Conservation (phyloP, 148 eudicot genomes). For the Mesembryanthemum crystallinum region DNA sequence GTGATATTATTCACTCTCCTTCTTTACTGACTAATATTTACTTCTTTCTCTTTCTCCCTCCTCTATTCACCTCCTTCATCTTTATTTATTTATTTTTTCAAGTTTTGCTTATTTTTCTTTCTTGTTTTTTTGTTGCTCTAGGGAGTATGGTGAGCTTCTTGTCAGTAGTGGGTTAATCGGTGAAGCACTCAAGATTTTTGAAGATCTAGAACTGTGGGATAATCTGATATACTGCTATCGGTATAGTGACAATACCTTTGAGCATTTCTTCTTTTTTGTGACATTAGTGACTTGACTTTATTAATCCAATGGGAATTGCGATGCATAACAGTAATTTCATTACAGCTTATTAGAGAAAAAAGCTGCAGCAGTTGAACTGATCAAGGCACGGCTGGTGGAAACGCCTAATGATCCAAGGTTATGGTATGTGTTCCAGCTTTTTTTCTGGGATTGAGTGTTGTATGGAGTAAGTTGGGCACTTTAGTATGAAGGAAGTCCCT, state of each 20-base stretch:
- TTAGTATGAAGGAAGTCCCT: neutral
- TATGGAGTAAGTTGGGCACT: neutral
- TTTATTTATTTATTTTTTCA: no score
- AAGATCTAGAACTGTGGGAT: constrained; percentile 97
- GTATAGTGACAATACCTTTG: constrained; percentile 33
- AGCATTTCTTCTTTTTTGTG: neutral
- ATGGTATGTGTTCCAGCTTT: constrained; percentile 49
- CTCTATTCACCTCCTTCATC: neutral
- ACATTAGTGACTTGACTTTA: neutral
- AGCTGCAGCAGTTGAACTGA: constrained; percentile 86
- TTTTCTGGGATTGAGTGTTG: neutral
- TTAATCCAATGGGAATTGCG: neutral
- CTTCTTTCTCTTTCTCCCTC: neutral
- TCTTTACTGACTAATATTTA: neutral
- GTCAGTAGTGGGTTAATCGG: constrained; percentile 83
- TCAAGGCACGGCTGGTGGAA: constrained; percentile 62
- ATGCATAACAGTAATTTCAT: constrained; percentile 7
- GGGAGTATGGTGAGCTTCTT: constrained; percentile 87
- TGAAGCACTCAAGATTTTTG: constrained; percentile 81
- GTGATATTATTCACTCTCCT: neutral
- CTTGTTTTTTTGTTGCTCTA: constrained; percentile 19
- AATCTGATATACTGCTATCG: constrained; percentile 80
- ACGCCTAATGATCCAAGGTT: constrained; percentile 74
- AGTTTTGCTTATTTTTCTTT: neutral
- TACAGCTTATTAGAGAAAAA: constrained; percentile 73